Evolutionary conservation across 371 early-diverging fungal species (phyloP).

Genomic region (Lichtheimia hyalospora): DNA sequence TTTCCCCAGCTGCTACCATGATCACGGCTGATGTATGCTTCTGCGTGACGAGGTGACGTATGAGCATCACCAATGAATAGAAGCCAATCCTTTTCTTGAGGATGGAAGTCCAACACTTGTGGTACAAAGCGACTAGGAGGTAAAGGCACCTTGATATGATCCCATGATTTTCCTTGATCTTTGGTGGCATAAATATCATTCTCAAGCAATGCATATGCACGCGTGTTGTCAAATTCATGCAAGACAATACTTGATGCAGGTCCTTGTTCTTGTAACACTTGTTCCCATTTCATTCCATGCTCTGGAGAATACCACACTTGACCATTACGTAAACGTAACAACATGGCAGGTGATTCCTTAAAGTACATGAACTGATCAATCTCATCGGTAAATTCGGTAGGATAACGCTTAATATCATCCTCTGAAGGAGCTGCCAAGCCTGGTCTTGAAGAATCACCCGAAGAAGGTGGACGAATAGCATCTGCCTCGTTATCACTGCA

Average conservation of each 20-base stretch:
- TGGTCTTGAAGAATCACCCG: not conserved
- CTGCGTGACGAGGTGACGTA: constrained; percentile 55
- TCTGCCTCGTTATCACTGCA: constrained; percentile 52
- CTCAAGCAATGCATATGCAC: constrained; percentile 66
- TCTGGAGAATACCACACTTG: constrained; percentile 66
- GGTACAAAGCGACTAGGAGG: constrained; percentile 59
- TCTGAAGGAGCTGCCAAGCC: constrained; percentile 30
- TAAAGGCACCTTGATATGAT: constrained; percentile 54
- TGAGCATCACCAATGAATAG: constrained; percentile 68
- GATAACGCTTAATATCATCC: constrained; percentile 33
- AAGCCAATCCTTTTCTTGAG: constrained; percentile 78
- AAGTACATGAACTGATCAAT: constrained; percentile 58
- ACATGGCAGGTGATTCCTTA: constrained; percentile 51
- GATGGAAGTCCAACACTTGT: constrained; percentile 79
- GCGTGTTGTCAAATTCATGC: constrained; percentile 57
- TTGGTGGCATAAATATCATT: constrained; percentile 60
- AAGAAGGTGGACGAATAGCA: constrained; percentile 8
- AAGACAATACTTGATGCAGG: constrained; percentile 30
- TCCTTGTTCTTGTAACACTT: constrained; percentile 39
- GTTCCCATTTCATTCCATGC: constrained; percentile 67
- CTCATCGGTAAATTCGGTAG: constrained; percentile 45
- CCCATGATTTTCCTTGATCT: constrained; percentile 72
- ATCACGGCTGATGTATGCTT: constrained; percentile 67
- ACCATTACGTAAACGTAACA: constrained; percentile 56
- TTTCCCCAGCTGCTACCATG: constrained; percentile 74